Conservation (phyloP, 2,329 filamentous ascomycete species). For the Aspergillus terreus region DNA sequence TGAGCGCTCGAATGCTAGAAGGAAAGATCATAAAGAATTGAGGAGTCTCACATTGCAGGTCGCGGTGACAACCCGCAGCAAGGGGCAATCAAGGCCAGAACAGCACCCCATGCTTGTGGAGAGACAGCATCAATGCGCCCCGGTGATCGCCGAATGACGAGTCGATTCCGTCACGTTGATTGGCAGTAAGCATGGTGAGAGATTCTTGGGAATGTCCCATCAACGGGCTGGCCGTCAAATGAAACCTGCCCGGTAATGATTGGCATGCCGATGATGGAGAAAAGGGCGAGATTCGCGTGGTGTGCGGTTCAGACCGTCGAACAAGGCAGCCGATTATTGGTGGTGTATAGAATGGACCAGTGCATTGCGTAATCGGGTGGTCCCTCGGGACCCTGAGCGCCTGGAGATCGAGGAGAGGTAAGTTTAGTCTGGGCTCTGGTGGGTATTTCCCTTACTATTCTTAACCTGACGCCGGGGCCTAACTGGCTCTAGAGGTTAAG, state of each 20-base stretch:
- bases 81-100: not conserved
- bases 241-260: constrained; percentile 7
- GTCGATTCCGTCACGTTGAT: constrained; percentile 4
- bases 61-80: not conserved
- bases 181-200: constrained; percentile 6
- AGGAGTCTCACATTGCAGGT: not conserved
- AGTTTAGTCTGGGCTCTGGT: constrained; percentile 7
- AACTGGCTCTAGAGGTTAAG: not conserved
- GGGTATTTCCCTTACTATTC: constrained; percentile 14
- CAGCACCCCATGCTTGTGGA: not conserved
- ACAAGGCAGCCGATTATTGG: constrained; percentile 3
- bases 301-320: constrained; percentile 3
- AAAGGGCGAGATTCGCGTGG: constrained; percentile 7
- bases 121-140: constrained; percentile 5
- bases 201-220: constrained; percentile 8
- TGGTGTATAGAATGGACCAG: constrained; percentile 10
- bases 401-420: constrained; percentile 5
- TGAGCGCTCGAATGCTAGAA: not conserved
- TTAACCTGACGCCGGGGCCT: constrained; percentile 10
- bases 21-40: not conserved
- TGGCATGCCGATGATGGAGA: constrained; percentile 11
- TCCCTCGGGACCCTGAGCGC: constrained; percentile 11
- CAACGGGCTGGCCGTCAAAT: constrained; percentile 7
- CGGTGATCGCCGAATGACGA: constrained; percentile 13
- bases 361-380: constrained; percentile 22